Evolutionary conservation across 768 basidiomycete genomes (phyloP), one percentile per base, ranked within the genome.

Genomic region (Austroboletus eburneus): DNA sequence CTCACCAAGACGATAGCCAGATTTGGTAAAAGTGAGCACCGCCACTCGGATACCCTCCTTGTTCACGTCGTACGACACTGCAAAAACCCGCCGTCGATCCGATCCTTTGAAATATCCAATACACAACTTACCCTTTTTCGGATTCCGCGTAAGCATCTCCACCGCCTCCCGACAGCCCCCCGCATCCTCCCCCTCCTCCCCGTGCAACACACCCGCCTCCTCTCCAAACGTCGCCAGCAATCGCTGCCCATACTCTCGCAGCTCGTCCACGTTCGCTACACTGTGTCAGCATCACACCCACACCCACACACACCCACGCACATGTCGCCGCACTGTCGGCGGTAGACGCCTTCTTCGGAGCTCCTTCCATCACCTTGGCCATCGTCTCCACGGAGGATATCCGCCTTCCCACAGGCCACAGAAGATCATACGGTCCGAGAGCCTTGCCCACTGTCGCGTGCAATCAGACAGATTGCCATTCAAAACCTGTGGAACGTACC

Each of bases 21-120:
- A 83, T 68, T 97, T 97, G 21, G 88, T 82, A 53, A 99, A 89
- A 0, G 93, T 96, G 13, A 99, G 66, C 30, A 89, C 83, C 6
- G 95, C 94, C 48, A 98, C 91, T 34, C 82, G 81, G 30, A 87
- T 78, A 0, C 88, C 91, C 29, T 95, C 91, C 71, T 97, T 96
- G 61, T 84, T 88, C 45, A 97, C 92, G 68, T 97, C 94, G 66
- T 91, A 97, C 1, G 92, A 93, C 32, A 85, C 92, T 95, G 55
- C 14, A 21, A 32, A 27, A 27, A 27, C 25, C 10, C 25, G 21
- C 25, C 4, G 9, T 18, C 25, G 5, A 13, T 25, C 35, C 0
- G 9, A 27, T 3, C 37, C 12, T 4, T 2, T 10, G 23, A 22
- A 46, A 35, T 7, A 24, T 12, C 16, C 12, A 33, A 12, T 4